Evolutionary conservation across 2,329 filamentous ascomycete genomes (phyloP).

Genomic region (Talaromyces marneffei): DNA sequence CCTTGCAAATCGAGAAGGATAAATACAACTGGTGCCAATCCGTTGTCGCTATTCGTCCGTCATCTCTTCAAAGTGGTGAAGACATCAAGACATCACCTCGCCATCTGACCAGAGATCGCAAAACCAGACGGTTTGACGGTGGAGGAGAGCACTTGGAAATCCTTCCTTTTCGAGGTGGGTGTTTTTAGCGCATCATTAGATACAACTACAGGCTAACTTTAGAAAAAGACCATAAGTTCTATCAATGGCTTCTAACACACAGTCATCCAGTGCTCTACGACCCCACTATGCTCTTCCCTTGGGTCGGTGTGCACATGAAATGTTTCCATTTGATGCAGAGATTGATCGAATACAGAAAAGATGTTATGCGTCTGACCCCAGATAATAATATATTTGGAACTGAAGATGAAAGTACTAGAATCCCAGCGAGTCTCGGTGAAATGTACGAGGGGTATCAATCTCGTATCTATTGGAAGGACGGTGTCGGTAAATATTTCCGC

Average conservation of each 20-base stretch:
- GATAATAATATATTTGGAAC: background rate
- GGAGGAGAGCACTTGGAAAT: background rate
- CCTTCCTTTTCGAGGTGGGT: background rate
- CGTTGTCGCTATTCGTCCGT: background rate
- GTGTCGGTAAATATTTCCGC: background rate
- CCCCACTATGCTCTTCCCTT: background rate
- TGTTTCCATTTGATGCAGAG: constrained; percentile 1
- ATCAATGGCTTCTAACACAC: background rate
- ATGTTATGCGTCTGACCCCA: background rate
- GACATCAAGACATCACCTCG: background rate
- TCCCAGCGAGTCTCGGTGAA: background rate
- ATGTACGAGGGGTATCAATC: constrained; percentile 3
- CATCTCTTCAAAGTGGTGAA: background rate
- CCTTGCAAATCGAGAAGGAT: background rate
- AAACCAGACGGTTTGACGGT: background rate
- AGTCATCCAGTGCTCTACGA: background rate
- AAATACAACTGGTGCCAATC: background rate
- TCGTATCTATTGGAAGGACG: background rate
- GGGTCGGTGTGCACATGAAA: constrained; percentile 1
- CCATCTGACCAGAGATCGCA: background rate
- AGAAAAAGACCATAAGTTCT: background rate
- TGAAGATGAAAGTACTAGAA: background rate
- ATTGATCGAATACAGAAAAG: background rate
- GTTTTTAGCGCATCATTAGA: background rate
- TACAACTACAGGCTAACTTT: background rate